Evolutionary conservation across 352 stramenopile species (phyloP), one percentile per base, ranked within the genome.

Genomic region (Globisporangium perplexum): DNA sequence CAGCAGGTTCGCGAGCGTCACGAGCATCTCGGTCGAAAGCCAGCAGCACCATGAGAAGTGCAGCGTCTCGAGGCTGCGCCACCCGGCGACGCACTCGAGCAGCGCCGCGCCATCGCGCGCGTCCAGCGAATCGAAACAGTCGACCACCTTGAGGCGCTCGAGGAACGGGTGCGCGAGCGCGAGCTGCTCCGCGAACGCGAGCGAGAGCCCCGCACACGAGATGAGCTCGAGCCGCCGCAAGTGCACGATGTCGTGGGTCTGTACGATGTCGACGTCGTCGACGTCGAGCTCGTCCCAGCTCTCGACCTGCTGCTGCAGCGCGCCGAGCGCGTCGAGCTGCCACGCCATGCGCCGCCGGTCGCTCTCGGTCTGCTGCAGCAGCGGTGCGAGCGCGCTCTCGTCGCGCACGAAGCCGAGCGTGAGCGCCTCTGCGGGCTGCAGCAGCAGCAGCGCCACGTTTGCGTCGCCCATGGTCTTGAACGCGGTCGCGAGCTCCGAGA

Each of bases 1-100:
- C 4, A 91, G 54, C 35, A 83, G 68, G 65, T 91, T 87, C 18
- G 72, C 80, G 41, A 91, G 79, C 7, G 72, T 73, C 15, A 88
- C 72, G 23, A 91, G 74, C 31, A 82, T 72, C 56, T 91, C 77
- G 23, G 77, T 91, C 24, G 77, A 86, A 50, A 91, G 71, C 80
- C 80, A 91, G 57, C 74, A 81, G 65, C 80, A 91, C 80, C 80
- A 91, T n/a, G 80, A 86, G 38, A 91, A 77, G 36, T 77, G 73
- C 47, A 91, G 56, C 42, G 74, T 76, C 64, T 81, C 83, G 41
- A 91, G 74, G 14, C 60, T 57, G 20, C 75, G 74, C 54, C 68
- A 88, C 38, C 61, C 66, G 20, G 75, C 62, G 17, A 91, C 52
- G 28, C 83, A 63, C 43, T 68, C 61, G 18, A 91, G 55, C n/a